Base-by-base conservation (phyloP, 768 basidiomycete genomes). In the Mycena metata region DNA sequence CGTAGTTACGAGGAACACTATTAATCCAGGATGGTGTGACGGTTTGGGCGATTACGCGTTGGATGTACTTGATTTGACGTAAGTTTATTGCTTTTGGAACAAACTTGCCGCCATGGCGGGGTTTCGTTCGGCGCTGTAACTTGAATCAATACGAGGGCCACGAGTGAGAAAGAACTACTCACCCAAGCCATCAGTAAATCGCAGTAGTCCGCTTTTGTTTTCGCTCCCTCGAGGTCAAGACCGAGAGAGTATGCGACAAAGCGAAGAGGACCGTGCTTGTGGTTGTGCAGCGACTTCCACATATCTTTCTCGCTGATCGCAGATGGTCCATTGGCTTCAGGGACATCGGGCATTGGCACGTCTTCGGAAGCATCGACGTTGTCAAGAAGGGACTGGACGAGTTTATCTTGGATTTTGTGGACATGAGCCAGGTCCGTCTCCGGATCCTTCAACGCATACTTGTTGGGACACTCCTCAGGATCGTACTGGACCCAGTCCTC, bases 1-100 rank as follows among this genome's bases (percentile, higher is more conserved):
- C 75, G 59, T 73, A 80, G 41, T 79, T 75, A 5, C 41, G 10
- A 5, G 80, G 80, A 5, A 79, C 75, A 0, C 73, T 69, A 41
- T 72, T 64, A 15, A 79, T 16, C 78, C 78, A 79, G 5, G 74
- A 60, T 5, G 78, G 80, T 3, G 69, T 72, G 10, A 23, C 41
- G 3, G 76, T 75, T 0, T 69, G 35, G 19, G 66, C 52, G 41
- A 78, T 77, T 10, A 79, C 77, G 16, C 58, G 30, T 46, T 72
- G 75, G 45, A 79, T 72, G 26, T 70, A 64, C 24, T 66, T 61
- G 15, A 73, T 39, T 49, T 63, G 62, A 3, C 21, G 15, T 21
- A 61, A 24, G 26, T 64, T 68, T 17, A 66, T 49, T 41, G 62
- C 41, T 66, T 65, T 67, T 35, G 52, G 46, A 30, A 60, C 43